phyloP scores from a whole-genome alignment of 176 grass and related monocot species.

The Olyra latifolia region DNA sequence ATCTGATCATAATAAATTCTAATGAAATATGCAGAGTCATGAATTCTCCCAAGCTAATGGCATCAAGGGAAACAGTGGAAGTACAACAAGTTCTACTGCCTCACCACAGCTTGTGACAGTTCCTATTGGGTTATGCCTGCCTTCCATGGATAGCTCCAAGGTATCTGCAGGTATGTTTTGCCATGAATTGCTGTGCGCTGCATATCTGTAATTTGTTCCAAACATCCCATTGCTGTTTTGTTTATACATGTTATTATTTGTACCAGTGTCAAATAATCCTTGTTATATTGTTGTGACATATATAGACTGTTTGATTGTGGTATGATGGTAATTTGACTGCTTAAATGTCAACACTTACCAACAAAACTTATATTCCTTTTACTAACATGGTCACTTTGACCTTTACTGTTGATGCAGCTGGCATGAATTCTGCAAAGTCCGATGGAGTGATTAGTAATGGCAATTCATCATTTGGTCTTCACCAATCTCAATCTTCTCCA shows the following conservation, averaged over 20 bases:
- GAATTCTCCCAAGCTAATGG: conserved; percentile 49
- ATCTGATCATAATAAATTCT: conserved; percentile 24
- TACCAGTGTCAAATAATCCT: not conserved
- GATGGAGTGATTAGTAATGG: conserved; percentile 28
- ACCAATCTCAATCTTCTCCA: conserved; percentile 29
- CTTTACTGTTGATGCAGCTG: conserved; percentile 39
- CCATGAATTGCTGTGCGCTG: conserved; percentile 12
- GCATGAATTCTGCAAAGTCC: conserved; percentile 33
- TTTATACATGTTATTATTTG: not conserved
- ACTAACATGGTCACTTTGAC: not conserved
- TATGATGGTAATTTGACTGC: not conserved
- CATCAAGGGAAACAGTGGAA: conserved; percentile 21
- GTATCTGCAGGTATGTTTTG: conserved; percentile 40
- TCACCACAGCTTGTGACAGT: conserved; percentile 49
- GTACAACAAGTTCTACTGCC: conserved; percentile 26
- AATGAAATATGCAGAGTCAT: conserved; percentile 47
- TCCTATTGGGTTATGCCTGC: conserved; percentile 54
- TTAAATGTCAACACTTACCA: not conserved
- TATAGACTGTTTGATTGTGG: not conserved
- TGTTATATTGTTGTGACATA: not conserved
- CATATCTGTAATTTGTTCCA: conserved; percentile 15
- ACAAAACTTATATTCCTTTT: not conserved
- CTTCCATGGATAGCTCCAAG: conserved; percentile 41
- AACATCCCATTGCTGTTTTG: not conserved
- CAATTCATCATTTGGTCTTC: conserved; percentile 28